These are phyloP conservation scores for Trichophyton schoenleinii DNA, from an alignment of 2,329 filamentous ascomycete species.

Conservation along the genomic window DNA sequence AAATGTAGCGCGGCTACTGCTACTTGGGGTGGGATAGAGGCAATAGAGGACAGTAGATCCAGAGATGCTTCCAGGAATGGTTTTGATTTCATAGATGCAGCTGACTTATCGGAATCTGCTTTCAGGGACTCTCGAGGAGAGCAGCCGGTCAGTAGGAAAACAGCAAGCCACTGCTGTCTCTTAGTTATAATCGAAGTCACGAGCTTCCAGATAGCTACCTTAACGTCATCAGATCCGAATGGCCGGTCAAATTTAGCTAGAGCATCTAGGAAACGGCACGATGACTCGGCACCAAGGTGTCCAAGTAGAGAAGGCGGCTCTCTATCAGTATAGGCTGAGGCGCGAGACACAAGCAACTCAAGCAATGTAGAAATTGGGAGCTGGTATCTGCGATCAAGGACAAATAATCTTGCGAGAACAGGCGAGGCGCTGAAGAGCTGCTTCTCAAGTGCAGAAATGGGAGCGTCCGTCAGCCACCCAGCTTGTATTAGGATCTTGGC, in stretches of 20 bases:
- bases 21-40: conserved; percentile 50
- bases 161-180: conserved; percentile 90
- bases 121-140: conserved; percentile 66
- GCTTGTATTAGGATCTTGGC: conserved; percentile 58
- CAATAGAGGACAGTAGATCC: conserved; percentile 54
- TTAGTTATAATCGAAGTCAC: conserved; percentile 76
- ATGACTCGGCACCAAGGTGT: conserved; percentile 68
- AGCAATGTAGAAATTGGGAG: conserved; percentile 55
- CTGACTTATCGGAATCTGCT: conserved; percentile 36
- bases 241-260: conserved; percentile 67
- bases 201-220: conserved; percentile 59
- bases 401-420: conserved; percentile 63
- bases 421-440: conserved; percentile 73
- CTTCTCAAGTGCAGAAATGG: conserved; percentile 56
- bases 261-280: conserved; percentile 70
- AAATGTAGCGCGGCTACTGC: conserved; percentile 72
- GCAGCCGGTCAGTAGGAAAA: conserved; percentile 78
- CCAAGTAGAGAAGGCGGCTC: conserved; percentile 92
- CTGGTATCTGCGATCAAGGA: conserved; percentile 53
- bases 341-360: conserved; percentile 58
- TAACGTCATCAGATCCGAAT: conserved; percentile 43
- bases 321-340: conserved; percentile 47
- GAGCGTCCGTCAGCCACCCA: conserved; percentile 50
- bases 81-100: conserved; percentile 39
- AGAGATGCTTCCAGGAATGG: conserved; percentile 67